Evolutionary conservation across 208 protist species (phyloP).

Genomic region (Vickermania ingenoplastis): DNA sequence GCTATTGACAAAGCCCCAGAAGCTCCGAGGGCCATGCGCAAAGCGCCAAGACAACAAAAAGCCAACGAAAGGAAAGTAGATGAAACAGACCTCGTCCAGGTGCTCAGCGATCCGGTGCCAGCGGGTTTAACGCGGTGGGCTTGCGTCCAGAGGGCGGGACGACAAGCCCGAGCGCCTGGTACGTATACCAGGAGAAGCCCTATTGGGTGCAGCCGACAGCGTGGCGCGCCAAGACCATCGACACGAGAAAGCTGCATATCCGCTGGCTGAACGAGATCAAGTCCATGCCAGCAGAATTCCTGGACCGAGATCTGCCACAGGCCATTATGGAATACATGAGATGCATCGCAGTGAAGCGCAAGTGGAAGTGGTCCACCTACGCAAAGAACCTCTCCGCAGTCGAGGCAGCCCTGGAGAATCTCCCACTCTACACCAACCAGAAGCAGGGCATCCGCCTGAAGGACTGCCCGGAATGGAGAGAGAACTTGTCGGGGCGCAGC

Average conservation of each 20-base stretch:
- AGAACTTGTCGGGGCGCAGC: background rate
- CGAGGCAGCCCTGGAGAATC: background rate
- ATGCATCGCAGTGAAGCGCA: background rate
- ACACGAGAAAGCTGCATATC: background rate
- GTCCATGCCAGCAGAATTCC: background rate
- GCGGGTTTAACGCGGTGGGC: background rate
- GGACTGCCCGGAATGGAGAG: background rate
- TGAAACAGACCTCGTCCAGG: background rate
- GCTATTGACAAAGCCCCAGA: too few relatives aligned
- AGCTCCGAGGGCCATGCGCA: background rate
- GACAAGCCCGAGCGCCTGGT: background rate
- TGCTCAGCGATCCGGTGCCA: background rate
- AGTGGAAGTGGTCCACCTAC: background rate
- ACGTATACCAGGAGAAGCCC: background rate
- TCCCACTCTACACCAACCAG: background rate
- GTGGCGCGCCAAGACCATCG: background rate
- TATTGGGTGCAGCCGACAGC: background rate
- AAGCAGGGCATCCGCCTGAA: background rate
- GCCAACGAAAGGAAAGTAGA: background rate
- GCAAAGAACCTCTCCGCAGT: background rate
- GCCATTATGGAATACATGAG: background rate
- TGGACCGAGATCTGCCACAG: background rate
- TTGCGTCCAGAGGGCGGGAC: background rate
- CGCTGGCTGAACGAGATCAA: background rate
- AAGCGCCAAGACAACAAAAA: background rate